Base-by-base conservation (phyloP, 163 green algal genomes). In the Prototheca cutis region DNA sequence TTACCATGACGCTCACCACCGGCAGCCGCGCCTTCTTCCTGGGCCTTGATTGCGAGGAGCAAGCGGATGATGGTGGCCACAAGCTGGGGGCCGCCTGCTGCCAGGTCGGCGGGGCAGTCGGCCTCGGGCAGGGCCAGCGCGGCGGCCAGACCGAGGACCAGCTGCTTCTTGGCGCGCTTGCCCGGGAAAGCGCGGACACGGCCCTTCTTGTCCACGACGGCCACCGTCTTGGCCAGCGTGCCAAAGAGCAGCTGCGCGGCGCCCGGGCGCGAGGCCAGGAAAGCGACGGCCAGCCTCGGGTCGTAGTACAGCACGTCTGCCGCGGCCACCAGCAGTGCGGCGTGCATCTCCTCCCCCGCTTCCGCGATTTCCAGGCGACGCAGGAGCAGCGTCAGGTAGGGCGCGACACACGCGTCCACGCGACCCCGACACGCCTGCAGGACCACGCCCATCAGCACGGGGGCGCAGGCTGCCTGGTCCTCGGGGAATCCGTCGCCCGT, bases 251-350 rank as follows among this genome's bases (percentile, higher is more conserved):
- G 6, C n/a, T 4, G 33, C 32, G 53, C 29, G 7, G 7, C 28
- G 21, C 7, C 17, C 27, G 32, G 53, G 6, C 6, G 6, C 23
- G 47, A 18, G 30, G 67, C 40, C 53, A 91, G 69, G 48, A 60
- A 7, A 6, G 58, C 28, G 53, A 96, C 62, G 8, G 85, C 69
- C 25, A 94, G 77, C 17, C 40, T 17, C 5, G 87, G 48, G 62
- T 95, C 90, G 80, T 98, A 97, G 78, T 93, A 91, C 27, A 98
- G 66, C 6, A 77, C 77, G 30, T 91, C 88, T 28, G 87, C 85
- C 27, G 93, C 78, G 49, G 88, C 68, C 48, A 81, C 42, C 53
- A 95, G 67, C 55, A 96, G 76, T 33, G 81, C 63, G 56, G 95
- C 87, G 48, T 81, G 68, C 30, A 88, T 48, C 31, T 79, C 64